These are phyloP conservation scores for Fraxinus floribunda DNA, from an alignment of 305 asterid genomes.

Conservation along the genomic window DNA sequence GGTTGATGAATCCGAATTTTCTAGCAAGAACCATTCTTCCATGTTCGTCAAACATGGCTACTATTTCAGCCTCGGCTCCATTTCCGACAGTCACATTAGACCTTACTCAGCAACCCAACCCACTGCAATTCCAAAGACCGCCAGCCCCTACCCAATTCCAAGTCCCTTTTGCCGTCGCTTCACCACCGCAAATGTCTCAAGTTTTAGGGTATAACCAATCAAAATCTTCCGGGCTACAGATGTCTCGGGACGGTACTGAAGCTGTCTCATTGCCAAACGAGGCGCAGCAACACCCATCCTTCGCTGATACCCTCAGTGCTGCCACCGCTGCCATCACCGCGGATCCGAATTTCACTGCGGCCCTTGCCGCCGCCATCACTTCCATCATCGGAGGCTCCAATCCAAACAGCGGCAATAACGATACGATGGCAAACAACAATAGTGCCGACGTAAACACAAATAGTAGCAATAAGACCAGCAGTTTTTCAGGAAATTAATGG, in stretches of 20 bases:
- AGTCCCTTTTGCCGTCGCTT: slow-evolving; percentile 41
- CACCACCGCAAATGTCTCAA: slow-evolving; percentile 40
- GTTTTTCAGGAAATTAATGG: slow-evolving; percentile 42
- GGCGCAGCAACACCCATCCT: slow-evolving; percentile 18
- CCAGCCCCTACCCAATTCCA: slow-evolving; percentile 55
- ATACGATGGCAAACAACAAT: slow-evolving; percentile 12
- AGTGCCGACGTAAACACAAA: slow-evolving; percentile 23
- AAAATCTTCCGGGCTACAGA: slow-evolving; percentile 76
- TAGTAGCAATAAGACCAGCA: slow-evolving; percentile 29
- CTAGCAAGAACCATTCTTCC: slow-evolving; percentile 76
- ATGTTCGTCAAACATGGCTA: slow-evolving; percentile 77
- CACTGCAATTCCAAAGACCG: slow-evolving; percentile 45
- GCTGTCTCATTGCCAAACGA: slow-evolving; percentile 14
- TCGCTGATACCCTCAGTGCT: slow-evolving; percentile 62
- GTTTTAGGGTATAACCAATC: slow-evolving; percentile 64
- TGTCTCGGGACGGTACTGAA: slow-evolving; percentile 39
- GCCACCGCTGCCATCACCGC: slow-evolving; percentile 81
- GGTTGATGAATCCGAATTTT: slow-evolving; percentile 66
- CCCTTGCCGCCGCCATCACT: slow-evolving; percentile 81
- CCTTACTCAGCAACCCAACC: slow-evolving; percentile 68
- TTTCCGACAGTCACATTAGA: slow-evolving; percentile 93
- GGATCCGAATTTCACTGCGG: slow-evolving; percentile 85
- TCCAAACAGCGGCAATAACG: slow-evolving; percentile 15
- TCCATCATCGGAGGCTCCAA: slow-evolving; percentile 61
- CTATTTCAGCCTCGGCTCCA: slow-evolving; percentile 96